Conservation (phyloP, 2,329 filamentous ascomycete genomes). For the Phialemoniopsis sp. region DNA sequence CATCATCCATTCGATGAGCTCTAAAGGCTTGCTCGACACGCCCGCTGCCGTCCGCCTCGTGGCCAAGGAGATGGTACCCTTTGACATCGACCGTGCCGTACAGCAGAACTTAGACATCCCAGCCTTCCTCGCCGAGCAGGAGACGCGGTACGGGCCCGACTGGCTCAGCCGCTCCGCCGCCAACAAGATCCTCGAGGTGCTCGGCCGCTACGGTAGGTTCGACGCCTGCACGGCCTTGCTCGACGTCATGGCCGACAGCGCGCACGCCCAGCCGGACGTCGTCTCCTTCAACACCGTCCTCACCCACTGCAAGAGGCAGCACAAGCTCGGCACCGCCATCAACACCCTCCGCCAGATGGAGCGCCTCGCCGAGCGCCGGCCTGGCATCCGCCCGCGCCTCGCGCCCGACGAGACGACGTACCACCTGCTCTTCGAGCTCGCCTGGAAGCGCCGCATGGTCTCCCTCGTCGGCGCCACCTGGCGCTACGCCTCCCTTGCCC, state of each 20-base stretch:
- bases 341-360: constrained; percentile 21
- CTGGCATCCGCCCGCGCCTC: neutral
- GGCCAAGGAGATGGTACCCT: constrained; percentile 34
- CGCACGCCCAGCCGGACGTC: constrained; percentile 16
- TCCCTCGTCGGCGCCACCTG: constrained; percentile 24
- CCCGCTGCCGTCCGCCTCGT: constrained; percentile 28
- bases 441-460: constrained; percentile 23
- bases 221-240: constrained; percentile 23
- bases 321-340: constrained; percentile 13
- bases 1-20: constrained; percentile 41
- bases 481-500: constrained; percentile 22
- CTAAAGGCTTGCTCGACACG: constrained; percentile 35
- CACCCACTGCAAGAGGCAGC: constrained; percentile 17
- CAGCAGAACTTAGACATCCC: constrained; percentile 22
- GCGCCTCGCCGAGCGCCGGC: constrained; percentile 17
- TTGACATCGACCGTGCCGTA: constrained; percentile 36
- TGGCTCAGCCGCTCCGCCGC: constrained; percentile 35
- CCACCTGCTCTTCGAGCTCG: constrained; percentile 30
- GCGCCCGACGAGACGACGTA: constrained; percentile 26
- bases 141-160: constrained; percentile 36
- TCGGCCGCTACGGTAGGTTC: constrained; percentile 32
- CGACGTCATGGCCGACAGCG: constrained; percentile 15
- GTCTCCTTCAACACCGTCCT: constrained; percentile 28
- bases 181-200: constrained; percentile 34
- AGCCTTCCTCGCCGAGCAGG: constrained; percentile 34